Base-by-base conservation (phyloP, 768 basidiomycete species). In the Tremella yokohamensis region DNA sequence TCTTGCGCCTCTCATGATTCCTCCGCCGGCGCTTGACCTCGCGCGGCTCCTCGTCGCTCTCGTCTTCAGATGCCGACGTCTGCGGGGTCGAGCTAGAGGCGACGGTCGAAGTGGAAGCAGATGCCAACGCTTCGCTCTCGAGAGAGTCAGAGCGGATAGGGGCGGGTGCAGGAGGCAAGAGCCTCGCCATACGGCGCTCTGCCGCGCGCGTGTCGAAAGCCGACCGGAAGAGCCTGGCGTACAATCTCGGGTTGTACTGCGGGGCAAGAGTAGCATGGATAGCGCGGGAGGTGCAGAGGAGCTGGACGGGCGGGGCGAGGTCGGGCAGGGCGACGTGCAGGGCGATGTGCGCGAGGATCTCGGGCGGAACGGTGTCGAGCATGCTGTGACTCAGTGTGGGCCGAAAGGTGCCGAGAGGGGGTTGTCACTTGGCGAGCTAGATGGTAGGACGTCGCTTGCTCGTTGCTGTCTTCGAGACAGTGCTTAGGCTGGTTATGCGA, bases 331-430 rank as follows among this genome's bases (percentile, higher is more conserved):
- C 84, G 40, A 83, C 76, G 64, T 84, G 84, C 70, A 82, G 85
- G 1, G 87, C 87, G 65, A 93, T 85, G 51, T 84, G 84, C 70
- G 90, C 86, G 45, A 92, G 80, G 39, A 91, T 81, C 76, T 91
- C 90, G 59, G 82, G 83, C 13, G 89, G 89, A 44, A 91, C 76
- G 6, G 77, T 76, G 54, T 79, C 77, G 55, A 88, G 64, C 70
- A 72, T 71, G 29, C n/a, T n/a, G 29, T 11, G 29, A 11, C 29
- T 4, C 29, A 34, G 29, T 11, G 29, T 11, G 29, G 29, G 11
- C 6, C 29, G 29, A 34, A 34, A 34, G 29, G 29, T 4, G 4
- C 29, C 29, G 29, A 34, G 6, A 11, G 29, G 29, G 29, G 29
- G 29, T 34, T 34, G 29, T 34, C 29, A 34, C 29, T 34, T 11